Evolutionary conservation across 2,329 filamentous ascomycete genomes (phyloP).

Genomic region (Leptoxyphium fumago): DNA sequence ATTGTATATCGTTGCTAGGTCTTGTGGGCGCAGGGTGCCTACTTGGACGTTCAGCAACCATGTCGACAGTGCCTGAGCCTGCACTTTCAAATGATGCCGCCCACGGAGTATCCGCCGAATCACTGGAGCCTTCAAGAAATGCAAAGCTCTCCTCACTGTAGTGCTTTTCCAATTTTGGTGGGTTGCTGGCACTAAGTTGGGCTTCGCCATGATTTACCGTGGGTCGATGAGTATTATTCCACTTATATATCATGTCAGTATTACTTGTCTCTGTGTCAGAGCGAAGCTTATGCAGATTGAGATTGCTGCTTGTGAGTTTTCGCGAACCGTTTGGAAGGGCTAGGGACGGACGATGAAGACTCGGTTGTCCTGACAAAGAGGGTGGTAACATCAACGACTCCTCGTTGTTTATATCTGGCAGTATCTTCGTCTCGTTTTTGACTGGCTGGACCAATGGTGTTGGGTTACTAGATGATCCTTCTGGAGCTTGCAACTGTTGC

Average conservation of each 20-base stretch:
- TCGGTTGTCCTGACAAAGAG: conserved; percentile 7
- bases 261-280: conserved; percentile 3
- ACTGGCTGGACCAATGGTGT: conserved; percentile 36
- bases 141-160: conserved; percentile 48
- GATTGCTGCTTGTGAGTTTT: conserved; percentile 10
- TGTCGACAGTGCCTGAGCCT: conserved; percentile 8
- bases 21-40: not conserved
- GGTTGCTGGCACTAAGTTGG: conserved; percentile 10
- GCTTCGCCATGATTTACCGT: not conserved
- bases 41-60: conserved; percentile 10
- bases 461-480: conserved; percentile 38
- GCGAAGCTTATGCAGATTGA: conserved; percentile 11
- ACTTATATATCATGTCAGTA: conserved; percentile 12
- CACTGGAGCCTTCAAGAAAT: conserved; percentile 49
- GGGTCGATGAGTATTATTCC: conserved; percentile 6
- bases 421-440: conserved; percentile 15
- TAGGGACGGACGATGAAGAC: not conserved
- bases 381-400: conserved; percentile 13
- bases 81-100: conserved; percentile 33
- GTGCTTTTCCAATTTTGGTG: conserved; percentile 31
- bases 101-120: conserved; percentile 40
- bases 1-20: not conserved
- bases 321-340: not conserved
- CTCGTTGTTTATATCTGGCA: conserved; percentile 8
- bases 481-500: conserved; percentile 15